These are phyloP conservation scores for Yamadazyma takamatsuzukensis DNA, from an alignment of 805 yeast species.

Conservation along the genomic window DNA sequence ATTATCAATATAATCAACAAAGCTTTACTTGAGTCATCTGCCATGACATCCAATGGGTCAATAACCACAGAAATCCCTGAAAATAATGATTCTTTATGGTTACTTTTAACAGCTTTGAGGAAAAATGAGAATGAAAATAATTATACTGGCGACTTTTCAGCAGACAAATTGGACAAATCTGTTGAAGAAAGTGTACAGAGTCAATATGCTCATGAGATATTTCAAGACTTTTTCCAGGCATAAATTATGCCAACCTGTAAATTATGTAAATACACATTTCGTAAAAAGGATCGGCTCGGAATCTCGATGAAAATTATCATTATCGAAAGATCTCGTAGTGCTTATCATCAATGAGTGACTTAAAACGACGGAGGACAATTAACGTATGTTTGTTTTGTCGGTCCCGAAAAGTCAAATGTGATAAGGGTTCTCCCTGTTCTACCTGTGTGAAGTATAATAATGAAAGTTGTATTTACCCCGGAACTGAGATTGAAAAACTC, in stretches of 20 bases:
- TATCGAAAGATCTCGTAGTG: too few species aligned
- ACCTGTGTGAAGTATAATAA: slow-evolving; percentile 25
- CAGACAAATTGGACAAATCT: slow-evolving; percentile 1
- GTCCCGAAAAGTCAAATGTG: slow-evolving; percentile 35
- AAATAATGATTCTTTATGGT: slow-evolving; percentile 10
- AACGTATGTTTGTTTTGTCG: slow-evolving; percentile 31
- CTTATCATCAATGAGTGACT: too few species aligned
- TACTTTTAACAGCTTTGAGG: slow-evolving; percentile 8
- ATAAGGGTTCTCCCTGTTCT: slow-evolving; percentile 32
- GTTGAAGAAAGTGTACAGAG: too few species aligned
- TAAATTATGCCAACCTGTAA: slow-evolving; percentile 2
- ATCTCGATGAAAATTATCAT: too few species aligned
- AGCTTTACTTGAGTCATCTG: not conserved
- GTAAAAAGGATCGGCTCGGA: too few species aligned
- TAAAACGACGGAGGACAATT: slow-evolving; percentile 4
- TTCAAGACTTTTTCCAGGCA: slow-evolving; percentile 9
- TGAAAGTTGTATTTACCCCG: slow-evolving; percentile 4
- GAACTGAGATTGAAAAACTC: slow-evolving; percentile 1
- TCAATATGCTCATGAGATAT: too few species aligned
- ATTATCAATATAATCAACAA: slow-evolving; percentile 1
- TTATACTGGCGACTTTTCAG: not conserved
- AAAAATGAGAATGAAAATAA: slow-evolving; percentile 3
- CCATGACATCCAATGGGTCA: not conserved
- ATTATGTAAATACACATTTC: not conserved
- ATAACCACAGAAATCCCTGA: slow-evolving; percentile 1